A percentile compares a stretch with the other conserved stretches of the same genome.
These are phyloP conservation scores for Gossypium aridum DNA, from an alignment of 441 rosid genomes.

Conservation along the genomic window DNA sequence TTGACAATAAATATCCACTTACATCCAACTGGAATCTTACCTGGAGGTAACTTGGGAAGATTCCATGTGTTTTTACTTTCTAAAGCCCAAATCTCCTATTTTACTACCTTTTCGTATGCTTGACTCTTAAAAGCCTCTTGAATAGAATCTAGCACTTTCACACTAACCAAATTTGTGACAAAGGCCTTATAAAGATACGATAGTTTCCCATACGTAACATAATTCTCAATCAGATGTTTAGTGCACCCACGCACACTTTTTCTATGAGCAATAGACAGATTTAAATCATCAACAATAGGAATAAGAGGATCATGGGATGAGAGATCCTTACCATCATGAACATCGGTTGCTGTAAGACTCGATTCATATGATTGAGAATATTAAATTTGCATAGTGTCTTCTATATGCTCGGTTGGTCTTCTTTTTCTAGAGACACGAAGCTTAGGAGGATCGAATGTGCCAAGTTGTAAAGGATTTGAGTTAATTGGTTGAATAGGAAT, in stretches of 20 bases:
- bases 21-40: background rate
- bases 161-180: background rate
- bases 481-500: too few relatives aligned
- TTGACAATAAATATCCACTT: background rate
- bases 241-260: background rate
- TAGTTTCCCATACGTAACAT: background rate
- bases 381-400: too few relatives aligned
- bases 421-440: too few relatives aligned
- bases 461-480: too few relatives aligned
- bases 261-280: too few relatives aligned
- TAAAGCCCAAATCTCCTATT: background rate
- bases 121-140: background rate
- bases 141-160: background rate
- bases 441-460: too few relatives aligned
- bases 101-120: background rate
- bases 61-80: background rate
- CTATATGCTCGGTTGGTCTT: too few relatives aligned
- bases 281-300: background rate
- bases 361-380: too few relatives aligned
- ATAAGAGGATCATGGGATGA: background rate
- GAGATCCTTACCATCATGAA: too few relatives aligned
- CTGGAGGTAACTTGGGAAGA: background rate
- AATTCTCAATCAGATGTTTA: background rate
- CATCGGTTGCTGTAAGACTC: too few relatives aligned
- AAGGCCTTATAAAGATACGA: background rate